Base-by-base conservation (phyloP, 257 asterid species). In the Nicotiana paniculata region DNA sequence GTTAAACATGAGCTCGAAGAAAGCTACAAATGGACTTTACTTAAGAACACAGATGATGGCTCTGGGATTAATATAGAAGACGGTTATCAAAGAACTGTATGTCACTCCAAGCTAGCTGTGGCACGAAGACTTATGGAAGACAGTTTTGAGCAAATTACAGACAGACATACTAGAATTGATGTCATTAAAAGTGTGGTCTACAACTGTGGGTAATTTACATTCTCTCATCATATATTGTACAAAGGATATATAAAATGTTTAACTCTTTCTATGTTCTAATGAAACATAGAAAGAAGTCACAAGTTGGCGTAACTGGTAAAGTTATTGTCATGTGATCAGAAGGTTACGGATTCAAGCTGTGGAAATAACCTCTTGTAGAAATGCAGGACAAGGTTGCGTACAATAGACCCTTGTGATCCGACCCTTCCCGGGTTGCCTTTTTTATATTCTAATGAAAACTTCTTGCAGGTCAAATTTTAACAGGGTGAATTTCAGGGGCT, bases 31-130 rank as follows among this genome's bases (percentile, higher is more conserved):
- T 89, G 94, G 94, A 90, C 89, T 46, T 80, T 91, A 77, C 87
- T 91, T 16, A 92, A 77, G 48, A 85, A 63, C 54, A 85, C 82
- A 85, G 88, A 86, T 66, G 77, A 75, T 57, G 90, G 55, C 4
- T 18, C 21, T 8, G 85, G 88, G 8, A 46, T 86, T 18, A 84
- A 55, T 33, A 32, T 83, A 48, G 87, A 84, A 3, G 88, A 88
- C 57, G 39, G 35, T 1, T 81, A 87, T 85, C 33, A 82, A 81
- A 89, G 91, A 82, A 87, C 77, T 48, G 39, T 89, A 75, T 86
- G 90, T 59, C 87, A 90, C 81, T 86, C 93, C 67, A 90, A 92
- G 85, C 95, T 92, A 59, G 91, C 86, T 6, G 86, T 92, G 69
- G 93, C 95, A 32, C 30, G 85, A 77, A 83, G 86, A 81, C 76